phyloP scores from a whole-genome alignment of 805 yeast species.

The Zygosaccharomyces rouxii region DNA sequence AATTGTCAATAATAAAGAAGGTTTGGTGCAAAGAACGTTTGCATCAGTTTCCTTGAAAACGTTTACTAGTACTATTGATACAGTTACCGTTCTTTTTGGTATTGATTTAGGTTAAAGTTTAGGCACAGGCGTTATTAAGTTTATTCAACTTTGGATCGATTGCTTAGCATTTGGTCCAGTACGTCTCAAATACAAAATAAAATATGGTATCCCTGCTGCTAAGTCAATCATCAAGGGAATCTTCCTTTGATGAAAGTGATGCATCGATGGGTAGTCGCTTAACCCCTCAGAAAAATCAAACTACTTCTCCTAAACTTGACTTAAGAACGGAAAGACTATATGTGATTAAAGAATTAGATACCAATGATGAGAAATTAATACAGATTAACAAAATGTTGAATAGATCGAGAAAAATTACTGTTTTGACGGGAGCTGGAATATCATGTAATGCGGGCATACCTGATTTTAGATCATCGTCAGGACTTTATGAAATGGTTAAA shows the following conservation, averaged over 20 bases:
- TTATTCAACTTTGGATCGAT: neutral
- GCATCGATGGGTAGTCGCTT: neutral
- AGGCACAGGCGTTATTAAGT: neutral
- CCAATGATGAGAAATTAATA: constrained; percentile 14
- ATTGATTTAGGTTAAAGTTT: too few relatives aligned
- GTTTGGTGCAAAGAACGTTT: neutral
- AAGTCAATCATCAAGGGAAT: constrained; percentile 4
- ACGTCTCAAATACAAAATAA: neutral
- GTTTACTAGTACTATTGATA: neutral
- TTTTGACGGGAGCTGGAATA: constrained; percentile 93
- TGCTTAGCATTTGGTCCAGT: neutral
- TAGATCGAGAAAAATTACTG: constrained; percentile 46
- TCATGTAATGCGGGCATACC: constrained; percentile 97
- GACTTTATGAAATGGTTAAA: constrained; percentile 74
- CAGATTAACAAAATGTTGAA: constrained; percentile 29
- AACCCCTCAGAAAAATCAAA: neutral
- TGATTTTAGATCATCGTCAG: constrained; percentile 81
- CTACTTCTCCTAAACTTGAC: constrained; percentile 7
- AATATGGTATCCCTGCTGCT: constrained; percentile 1
- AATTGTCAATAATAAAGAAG: constrained; percentile 3
- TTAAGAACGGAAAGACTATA: constrained; percentile 19
- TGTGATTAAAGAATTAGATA: constrained; percentile 16
- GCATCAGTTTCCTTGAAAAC: neutral
- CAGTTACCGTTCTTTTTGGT: neutral
- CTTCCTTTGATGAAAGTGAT: constrained; percentile 6